Evolutionary conservation across 768 basidiomycete species (phyloP).

Genomic region (Roridomyces roridus): DNA sequence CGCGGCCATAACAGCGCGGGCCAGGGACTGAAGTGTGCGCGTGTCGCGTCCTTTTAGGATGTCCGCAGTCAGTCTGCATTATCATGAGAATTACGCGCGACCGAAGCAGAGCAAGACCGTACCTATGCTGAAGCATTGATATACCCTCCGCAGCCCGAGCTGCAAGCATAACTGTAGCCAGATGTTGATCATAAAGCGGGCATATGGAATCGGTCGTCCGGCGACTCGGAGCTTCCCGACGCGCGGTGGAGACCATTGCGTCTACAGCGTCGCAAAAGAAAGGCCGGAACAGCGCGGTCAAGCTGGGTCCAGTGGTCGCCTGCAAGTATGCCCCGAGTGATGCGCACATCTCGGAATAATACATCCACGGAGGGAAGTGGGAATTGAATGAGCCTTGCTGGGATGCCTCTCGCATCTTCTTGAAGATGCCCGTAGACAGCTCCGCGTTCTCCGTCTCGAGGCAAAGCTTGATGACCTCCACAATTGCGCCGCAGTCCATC

Average conservation of each 20-base stretch:
- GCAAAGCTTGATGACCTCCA: slow-evolving; percentile 19
- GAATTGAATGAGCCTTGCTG: not conserved
- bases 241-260: slow-evolving; percentile 5
- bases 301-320: not conserved
- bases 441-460: slow-evolving; percentile 3
- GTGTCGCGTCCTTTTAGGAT: slow-evolving; percentile 12
- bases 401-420: slow-evolving; percentile 16
- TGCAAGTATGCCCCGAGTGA: not conserved
- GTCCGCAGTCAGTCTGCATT: slow-evolving; percentile 9
- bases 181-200: slow-evolving; percentile 4
- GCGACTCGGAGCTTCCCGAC: not conserved
- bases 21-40: not conserved
- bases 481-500: not conserved
- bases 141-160: slow-evolving; percentile 14
- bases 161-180: not conserved
- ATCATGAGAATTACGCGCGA: not conserved
- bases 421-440: slow-evolving; percentile 5
- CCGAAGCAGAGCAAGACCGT: not conserved
- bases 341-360: slow-evolving; percentile 13
- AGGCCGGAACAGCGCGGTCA: slow-evolving; percentile 5
- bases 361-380: slow-evolving; percentile 17
- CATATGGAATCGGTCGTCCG: slow-evolving; percentile 5
- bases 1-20: not conserved
- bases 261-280: slow-evolving; percentile 19
- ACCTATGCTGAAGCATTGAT: slow-evolving; percentile 13